Evolutionary conservation across 2,329 filamentous ascomycete species (phyloP), one percentile per base, ranked within the genome.

Genomic region (Plenodomus biglobosus): DNA sequence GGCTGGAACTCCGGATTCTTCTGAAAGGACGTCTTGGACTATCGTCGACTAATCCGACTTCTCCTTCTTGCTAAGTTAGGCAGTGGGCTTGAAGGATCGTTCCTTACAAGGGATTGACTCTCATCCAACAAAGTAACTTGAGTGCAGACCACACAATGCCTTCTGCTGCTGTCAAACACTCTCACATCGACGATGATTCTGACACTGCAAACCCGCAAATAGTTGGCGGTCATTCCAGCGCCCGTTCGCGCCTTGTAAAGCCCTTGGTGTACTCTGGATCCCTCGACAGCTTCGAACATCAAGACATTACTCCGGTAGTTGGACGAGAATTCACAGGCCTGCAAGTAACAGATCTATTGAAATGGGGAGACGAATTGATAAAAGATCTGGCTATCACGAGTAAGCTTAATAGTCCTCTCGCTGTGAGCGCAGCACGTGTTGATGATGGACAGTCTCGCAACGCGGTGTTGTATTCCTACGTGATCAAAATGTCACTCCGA

Each of bases 381-480:
- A 54, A 61, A 38, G 74, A 76, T 52, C 56, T 76, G 20, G 74
- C 73, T 30, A 84, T 88, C 51, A 86, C 82, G 1, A 80, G 84
- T 87, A 72, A 22, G 49, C n/a, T 40, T 32, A 8, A 36, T 5
- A 37, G 2, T 18, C 38, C 8, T 38, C 22, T 20, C 3, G 21
- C 30, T 24, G 24, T 47, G 47, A 43, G 6, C 22, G 40, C 39
- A 30, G 21, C 13, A 40, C 10, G 13, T 42, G 13, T 32, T 32
- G 13, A 32, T 15, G 13, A 32, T 32, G 6, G 27, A 32, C 13
- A 86, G 85, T 88, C 55, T 87, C 85, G 1, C 80, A 83, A 50
- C 80, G 85, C 0, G 85, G 85, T 8, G 85, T 88, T 3, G 84
- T 88, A 24, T 87, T 88, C 73, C 86, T 88, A 72, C 80, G 85